Evolutionary conservation across 345 rosid genomes (phyloP).

Genomic region (Cardamine occulta): DNA sequence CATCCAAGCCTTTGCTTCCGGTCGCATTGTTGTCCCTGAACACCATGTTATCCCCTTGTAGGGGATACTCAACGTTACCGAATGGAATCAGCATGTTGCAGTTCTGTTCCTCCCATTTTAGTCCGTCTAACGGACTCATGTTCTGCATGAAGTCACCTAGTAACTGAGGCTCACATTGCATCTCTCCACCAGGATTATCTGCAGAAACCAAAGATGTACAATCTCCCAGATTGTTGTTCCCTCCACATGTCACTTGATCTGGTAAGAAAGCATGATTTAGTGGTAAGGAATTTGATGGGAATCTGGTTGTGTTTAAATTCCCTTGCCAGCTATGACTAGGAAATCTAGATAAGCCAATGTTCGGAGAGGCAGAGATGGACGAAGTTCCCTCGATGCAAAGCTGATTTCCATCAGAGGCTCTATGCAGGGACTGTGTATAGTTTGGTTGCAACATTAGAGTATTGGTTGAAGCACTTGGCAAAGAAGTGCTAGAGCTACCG

Average conservation of each 20-base stretch:
- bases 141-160: conserved; percentile 51
- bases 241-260: conserved; percentile 44
- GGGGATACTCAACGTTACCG: conserved; percentile 41
- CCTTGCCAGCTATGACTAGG: conserved; percentile 62
- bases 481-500: conserved; percentile 52
- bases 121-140: conserved; percentile 47
- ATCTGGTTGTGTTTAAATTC: conserved; percentile 50
- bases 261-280: conserved; percentile 46
- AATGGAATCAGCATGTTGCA: conserved; percentile 45
- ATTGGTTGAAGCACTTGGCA: conserved; percentile 50
- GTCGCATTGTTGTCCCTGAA: conserved; percentile 7
- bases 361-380: conserved; percentile 47
- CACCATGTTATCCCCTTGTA: conserved; percentile 25
- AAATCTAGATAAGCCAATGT: conserved; percentile 53
- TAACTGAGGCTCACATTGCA: conserved; percentile 55
- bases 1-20: conserved; percentile 47
- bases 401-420: conserved; percentile 49
- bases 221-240: conserved; percentile 49
- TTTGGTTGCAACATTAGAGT: conserved; percentile 50
- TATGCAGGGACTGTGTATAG: conserved; percentile 37
- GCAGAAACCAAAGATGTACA: conserved; percentile 51
- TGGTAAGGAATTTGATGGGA: conserved; percentile 57
- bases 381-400: conserved; percentile 51
- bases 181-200: conserved; percentile 49
- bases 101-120: conserved; percentile 58